A percentile compares a stretch with the other conserved stretches of the same genome.
Evolutionary conservation across 108 stramenopile species (phyloP).

Genomic region (Cyclostephanos tholiformis): DNA sequence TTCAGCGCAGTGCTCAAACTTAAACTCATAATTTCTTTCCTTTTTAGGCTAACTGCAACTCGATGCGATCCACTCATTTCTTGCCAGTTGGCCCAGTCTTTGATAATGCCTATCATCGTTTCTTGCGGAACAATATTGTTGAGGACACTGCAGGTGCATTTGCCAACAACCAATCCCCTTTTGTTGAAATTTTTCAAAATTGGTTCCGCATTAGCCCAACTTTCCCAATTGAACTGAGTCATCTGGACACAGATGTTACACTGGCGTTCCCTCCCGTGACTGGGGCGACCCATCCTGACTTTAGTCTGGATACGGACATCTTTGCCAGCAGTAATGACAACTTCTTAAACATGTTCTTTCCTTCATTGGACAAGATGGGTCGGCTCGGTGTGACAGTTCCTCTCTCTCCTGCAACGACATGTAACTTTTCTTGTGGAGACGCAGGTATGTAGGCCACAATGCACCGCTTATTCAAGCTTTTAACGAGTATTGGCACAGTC

Average conservation of each 20-base stretch:
- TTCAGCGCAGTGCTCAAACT: background rate
- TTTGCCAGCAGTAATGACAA: constrained; percentile 2
- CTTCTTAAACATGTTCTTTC: constrained; percentile 13
- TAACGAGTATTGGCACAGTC: too few species aligned
- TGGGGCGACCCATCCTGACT: constrained; percentile 4
- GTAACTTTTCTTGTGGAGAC: too few species aligned
- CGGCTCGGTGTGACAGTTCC: constrained; percentile 8
- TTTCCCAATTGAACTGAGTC: background rate
- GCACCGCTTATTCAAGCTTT: too few species aligned
- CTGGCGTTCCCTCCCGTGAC: constrained; percentile 9
- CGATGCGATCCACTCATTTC: background rate
- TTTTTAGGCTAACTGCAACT: background rate
- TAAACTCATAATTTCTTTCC: background rate
- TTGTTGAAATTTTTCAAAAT: constrained; percentile 8
- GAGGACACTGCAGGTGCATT: background rate
- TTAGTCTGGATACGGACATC: background rate
- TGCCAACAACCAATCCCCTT: background rate
- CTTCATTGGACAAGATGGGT: constrained; percentile 20
- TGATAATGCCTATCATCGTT: constrained; percentile 8
- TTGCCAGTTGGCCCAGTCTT: constrained; percentile 14
- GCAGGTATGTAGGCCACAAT: too few species aligned
- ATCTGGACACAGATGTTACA: constrained; percentile 15
- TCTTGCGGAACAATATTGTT: background rate
- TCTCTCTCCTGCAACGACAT: constrained; percentile 3
- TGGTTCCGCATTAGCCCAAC: constrained; percentile 8